Evolutionary conservation across 768 basidiomycete genomes (phyloP).

Genomic region (Serendipita sp.): DNA sequence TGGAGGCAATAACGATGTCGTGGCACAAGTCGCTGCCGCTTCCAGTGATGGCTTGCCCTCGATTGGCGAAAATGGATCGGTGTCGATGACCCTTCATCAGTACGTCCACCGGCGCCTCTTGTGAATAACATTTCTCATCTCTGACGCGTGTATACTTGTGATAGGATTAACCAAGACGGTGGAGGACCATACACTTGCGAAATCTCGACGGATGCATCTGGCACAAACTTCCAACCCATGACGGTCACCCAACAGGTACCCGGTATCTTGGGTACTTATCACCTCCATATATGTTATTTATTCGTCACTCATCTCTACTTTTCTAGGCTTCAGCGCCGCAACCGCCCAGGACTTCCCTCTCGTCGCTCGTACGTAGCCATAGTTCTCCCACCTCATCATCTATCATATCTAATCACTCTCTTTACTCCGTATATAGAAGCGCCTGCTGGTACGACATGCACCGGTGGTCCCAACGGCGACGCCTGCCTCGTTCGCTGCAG

Average conservation of each 20-base stretch:
- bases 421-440: constrained; percentile 6
- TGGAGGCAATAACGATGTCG: constrained; percentile 17
- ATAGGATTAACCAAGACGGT: constrained; percentile 19
- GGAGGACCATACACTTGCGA: constrained; percentile 20
- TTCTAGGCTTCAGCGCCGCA: constrained; percentile 9
- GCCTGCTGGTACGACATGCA: constrained; percentile 10
- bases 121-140: neutral
- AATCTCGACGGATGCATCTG: constrained; percentile 18
- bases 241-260: constrained; percentile 17
- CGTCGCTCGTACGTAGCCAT: constrained; percentile 10
- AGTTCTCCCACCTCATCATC: neutral
- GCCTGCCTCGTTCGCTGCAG: constrained; percentile 15
- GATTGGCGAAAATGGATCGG: constrained; percentile 15
- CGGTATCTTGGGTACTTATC: constrained; percentile 11
- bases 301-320: neutral
- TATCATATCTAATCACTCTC: neutral
- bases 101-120: neutral
- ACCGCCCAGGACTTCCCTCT: constrained; percentile 13
- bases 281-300: neutral
- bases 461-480: constrained; percentile 11
- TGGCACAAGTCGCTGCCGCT: constrained; percentile 12
- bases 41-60: constrained; percentile 17
- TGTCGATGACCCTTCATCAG: constrained; percentile 18
- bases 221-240: constrained; percentile 15
- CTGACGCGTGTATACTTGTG: neutral